phyloP scores from a whole-genome alignment of 2,329 filamentous ascomycete genomes.

The Didymella glomerata region DNA sequence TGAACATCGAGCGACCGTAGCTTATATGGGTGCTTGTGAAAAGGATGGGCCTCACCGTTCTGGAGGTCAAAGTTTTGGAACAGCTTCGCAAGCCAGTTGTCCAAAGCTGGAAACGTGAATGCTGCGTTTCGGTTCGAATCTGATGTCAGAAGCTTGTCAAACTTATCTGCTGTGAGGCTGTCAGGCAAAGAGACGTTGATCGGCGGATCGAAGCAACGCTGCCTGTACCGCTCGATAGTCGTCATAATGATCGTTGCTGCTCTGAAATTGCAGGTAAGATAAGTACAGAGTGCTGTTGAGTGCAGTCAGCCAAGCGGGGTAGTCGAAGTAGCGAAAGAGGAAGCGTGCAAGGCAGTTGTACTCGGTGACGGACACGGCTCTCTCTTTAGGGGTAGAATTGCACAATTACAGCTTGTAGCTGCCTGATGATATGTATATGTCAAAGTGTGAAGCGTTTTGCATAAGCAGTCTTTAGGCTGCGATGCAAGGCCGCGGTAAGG shows the following conservation, averaged over 20 bases:
- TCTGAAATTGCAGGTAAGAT: not conserved
- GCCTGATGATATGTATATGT: not conserved
- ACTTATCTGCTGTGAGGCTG: slow-evolving; percentile 53
- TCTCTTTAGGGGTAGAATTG: not conserved
- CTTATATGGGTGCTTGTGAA: slow-evolving; percentile 60
- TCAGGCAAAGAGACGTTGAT: slow-evolving; percentile 55
- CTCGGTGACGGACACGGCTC: not conserved
- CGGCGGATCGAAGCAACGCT: slow-evolving; percentile 34
- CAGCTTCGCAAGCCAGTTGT: slow-evolving; percentile 62
- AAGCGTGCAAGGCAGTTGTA: not conserved
- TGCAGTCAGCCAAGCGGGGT: not conserved
- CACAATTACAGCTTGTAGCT: not conserved
- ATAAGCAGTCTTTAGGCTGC: not conserved
- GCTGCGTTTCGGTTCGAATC: slow-evolving; percentile 17
- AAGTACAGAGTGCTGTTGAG: not conserved
- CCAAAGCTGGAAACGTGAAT: slow-evolving; percentile 61
- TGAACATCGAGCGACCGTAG: slow-evolving; percentile 64
- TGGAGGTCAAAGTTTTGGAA: slow-evolving; percentile 60
- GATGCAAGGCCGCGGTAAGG: not conserved
- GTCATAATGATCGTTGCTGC: not conserved
- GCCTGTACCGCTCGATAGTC: slow-evolving; percentile 11
- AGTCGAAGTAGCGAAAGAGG: not conserved
- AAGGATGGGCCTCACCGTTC: slow-evolving; percentile 57
- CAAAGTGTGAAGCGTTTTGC: not conserved
- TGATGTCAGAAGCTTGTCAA: slow-evolving; percentile 17